Percentiles rank a stretch among this genome's conserved stretches.
Evolutionary conservation across 306 rosid species (phyloP).

Genomic region (Vigna mungo): DNA sequence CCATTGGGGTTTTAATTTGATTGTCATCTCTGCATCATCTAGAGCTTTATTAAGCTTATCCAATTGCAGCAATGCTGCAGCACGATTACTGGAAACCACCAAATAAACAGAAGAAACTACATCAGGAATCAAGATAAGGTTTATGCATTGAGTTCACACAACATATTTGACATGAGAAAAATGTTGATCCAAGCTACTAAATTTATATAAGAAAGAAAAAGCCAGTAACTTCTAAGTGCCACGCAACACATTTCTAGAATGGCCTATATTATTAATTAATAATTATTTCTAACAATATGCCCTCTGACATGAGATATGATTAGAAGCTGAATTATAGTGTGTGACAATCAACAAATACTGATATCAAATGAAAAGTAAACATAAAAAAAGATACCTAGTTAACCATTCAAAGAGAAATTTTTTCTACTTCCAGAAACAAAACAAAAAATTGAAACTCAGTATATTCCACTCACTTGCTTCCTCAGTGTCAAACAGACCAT

Average conservation of each 20-base stretch:
- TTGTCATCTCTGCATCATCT: slow-evolving; percentile 93
- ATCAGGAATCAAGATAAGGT: slow-evolving; percentile 14
- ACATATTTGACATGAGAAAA: slow-evolving; percentile 24
- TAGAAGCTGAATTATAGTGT: background rate
- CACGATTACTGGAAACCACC: slow-evolving; percentile 81
- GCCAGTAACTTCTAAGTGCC: slow-evolving; percentile 6
- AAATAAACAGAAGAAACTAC: slow-evolving; percentile 37
- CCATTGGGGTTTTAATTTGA: slow-evolving; percentile 89
- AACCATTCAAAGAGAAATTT: background rate
- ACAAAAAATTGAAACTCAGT: background rate
- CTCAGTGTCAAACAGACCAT: background rate
- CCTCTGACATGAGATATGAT: slow-evolving; percentile 3
- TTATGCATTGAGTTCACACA: slow-evolving; percentile 7
- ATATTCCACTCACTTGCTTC: background rate
- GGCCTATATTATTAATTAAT: background rate
- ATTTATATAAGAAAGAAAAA: slow-evolving; percentile 24
- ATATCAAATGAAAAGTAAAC: slow-evolving; percentile 26
- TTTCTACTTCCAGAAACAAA: background rate
- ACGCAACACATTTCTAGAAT: slow-evolving; percentile 2
- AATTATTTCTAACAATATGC: slow-evolving; percentile 30
- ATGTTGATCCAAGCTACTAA: background rate
- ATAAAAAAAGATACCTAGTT: background rate
- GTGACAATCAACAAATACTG: slow-evolving; percentile 6
- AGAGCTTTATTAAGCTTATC: slow-evolving; percentile 96
- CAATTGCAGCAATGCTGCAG: slow-evolving; percentile 95